Base-by-base conservation (phyloP, 257 asterid genomes). In the Penstemon barbatus region DNA sequence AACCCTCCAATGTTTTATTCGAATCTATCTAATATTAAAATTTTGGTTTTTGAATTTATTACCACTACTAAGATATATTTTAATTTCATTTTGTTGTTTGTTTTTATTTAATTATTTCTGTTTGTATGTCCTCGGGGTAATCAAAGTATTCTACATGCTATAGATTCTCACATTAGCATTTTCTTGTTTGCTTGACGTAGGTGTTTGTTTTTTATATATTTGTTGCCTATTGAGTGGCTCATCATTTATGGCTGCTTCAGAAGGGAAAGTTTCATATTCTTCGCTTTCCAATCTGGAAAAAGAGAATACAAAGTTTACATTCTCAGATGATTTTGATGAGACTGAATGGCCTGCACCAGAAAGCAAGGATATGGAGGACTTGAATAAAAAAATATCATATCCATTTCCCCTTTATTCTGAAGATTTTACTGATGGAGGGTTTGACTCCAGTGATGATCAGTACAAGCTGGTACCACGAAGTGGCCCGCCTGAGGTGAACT, bases 401-500 rank as follows among this genome's bases (percentile, higher is more conserved):
- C 90, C 88, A 19, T 71, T 70, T 72, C 85, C 86, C 7, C 18
- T 75, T 42, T 85, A 77, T 68, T 44, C 80, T 33, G 94, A 84
- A 54, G 91, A 87, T 80, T 54, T 74, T 56, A 56, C 67, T 61
- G 95, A 84, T 57, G 85, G 79, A 69, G 92, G 84, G 3, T 88
- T 82, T 44, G 89, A 84, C 68, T 87, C 94, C 1, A 80, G 81
- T 46, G 91, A 86, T 55, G 94, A 87, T 18, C 82, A 70, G 12
- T 81, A 70, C 65, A 53, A 59, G 15, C 71, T 75, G 45, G 72
- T 78, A 37, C 80, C 74, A 9, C 85, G 75, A 57, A 74, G 68
- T 74, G 83, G 82, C 68, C 84, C 84, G 45, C 97, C 96, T 46
- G 95, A 90, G 80, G 96, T 93, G 82, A 93, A 93, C 78, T 80